Evolutionary conservation across 169 alveolate genomes (phyloP).

Genomic region (Plasmodium ovale): DNA sequence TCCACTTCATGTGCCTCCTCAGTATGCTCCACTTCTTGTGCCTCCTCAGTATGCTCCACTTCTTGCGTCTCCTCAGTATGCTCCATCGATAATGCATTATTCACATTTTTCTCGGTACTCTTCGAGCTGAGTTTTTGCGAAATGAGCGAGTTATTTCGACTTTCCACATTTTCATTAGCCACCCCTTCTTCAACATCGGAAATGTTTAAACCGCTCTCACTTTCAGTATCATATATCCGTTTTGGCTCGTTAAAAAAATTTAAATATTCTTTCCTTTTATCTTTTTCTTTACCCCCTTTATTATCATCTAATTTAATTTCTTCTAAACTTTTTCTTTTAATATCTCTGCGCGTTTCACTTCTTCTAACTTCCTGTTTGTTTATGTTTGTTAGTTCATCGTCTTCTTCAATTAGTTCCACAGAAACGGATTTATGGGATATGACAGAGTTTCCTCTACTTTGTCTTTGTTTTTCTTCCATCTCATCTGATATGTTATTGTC

Average conservation of each 20-base stretch:
- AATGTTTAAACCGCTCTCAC: neutral
- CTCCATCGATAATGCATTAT: neutral
- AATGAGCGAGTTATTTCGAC: neutral
- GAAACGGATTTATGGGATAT: neutral
- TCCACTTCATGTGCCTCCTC: neutral
- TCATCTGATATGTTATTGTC: neutral
- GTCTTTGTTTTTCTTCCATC: neutral
- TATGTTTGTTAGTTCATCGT: neutral
- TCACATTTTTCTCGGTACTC: neutral
- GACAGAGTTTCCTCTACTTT: neutral
- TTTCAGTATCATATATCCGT: neutral
- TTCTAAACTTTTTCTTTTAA: neutral
- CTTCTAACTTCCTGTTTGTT: neutral
- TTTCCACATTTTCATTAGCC: neutral
- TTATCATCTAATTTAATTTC: neutral
- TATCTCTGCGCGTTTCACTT: neutral
- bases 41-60: neutral
- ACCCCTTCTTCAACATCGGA: neutral
- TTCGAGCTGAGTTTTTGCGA: neutral
- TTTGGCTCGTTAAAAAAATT: constrained; percentile 1
- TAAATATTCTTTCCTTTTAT: neutral
- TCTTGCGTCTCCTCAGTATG: constrained; percentile 3
- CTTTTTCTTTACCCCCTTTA: neutral
- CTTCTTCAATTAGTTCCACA: constrained; percentile 14
- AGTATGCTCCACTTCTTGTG: neutral